Conservation (phyloP, 257 asterid genomes). For the Plantago elongata region DNA sequence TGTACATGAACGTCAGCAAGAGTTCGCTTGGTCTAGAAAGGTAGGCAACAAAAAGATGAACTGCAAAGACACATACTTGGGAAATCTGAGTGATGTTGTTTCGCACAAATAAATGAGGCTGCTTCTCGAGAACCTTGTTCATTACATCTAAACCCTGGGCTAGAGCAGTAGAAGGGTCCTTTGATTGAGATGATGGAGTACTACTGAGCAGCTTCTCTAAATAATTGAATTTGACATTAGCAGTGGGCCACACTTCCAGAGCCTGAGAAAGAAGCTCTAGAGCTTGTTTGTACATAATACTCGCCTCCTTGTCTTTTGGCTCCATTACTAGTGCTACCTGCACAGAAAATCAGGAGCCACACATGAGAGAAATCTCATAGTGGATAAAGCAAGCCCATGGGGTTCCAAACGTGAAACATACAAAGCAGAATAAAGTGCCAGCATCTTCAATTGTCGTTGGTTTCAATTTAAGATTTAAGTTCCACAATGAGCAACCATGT, state of each 20-base stretch:
- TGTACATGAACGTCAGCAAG: slow-evolving; percentile 6
- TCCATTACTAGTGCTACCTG: slow-evolving; percentile 97
- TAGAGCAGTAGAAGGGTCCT: slow-evolving; percentile 96
- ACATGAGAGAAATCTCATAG: slow-evolving; percentile 10
- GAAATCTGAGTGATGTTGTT: slow-evolving; percentile 89
- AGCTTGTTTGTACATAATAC: slow-evolving; percentile 96
- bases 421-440: not conserved
- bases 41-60: slow-evolving; percentile 20
- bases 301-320: slow-evolving; percentile 98
- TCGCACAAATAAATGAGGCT: slow-evolving; percentile 91
- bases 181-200: slow-evolving; percentile 95
- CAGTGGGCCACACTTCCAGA: slow-evolving; percentile 99
- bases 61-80: slow-evolving; percentile 50
- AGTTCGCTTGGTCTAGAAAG: slow-evolving; percentile 17
- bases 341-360: slow-evolving; percentile 13
- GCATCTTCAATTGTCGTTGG: not conserved
- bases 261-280: slow-evolving; percentile 94
- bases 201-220: slow-evolving; percentile 93
- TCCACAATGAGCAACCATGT: not conserved
- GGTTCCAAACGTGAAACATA: slow-evolving; percentile 2
- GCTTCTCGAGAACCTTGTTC: slow-evolving; percentile 98
- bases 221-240: slow-evolving; percentile 96
- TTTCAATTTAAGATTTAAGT: slow-evolving; percentile 5
- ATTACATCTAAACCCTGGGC: slow-evolving; percentile 98
- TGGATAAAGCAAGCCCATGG: slow-evolving; percentile 5